These are phyloP conservation scores for Pisolithus marmoratus DNA, from an alignment of 768 basidiomycete species.

Conservation along the genomic window DNA sequence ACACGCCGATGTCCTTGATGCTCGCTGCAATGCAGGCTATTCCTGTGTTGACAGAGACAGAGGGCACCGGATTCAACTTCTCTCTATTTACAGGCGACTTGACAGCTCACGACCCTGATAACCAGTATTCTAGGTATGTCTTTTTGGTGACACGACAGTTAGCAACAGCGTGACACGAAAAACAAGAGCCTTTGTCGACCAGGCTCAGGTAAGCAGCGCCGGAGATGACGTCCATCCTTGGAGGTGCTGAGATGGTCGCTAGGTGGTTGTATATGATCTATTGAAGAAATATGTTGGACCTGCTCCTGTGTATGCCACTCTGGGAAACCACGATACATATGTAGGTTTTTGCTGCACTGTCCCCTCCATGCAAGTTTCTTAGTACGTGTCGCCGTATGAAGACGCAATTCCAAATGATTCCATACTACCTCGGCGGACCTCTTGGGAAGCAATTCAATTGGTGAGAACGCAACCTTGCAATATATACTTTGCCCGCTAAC, in stretches of 20 bases:
- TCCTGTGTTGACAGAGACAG: slow-evolving; percentile 56
- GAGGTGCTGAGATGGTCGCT: neutral
- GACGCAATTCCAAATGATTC: slow-evolving; percentile 31
- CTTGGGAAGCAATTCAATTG: slow-evolving; percentile 37
- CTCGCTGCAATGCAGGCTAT: slow-evolving; percentile 59
- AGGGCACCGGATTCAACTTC: slow-evolving; percentile 55
- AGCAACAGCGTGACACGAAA: neutral
- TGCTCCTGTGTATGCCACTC: slow-evolving; percentile 61
- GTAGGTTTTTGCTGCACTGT: slow-evolving; percentile 22
- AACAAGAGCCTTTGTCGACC: slow-evolving; percentile 49
- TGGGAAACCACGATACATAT: slow-evolving; percentile 75
- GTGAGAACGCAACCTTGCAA: slow-evolving; percentile 11
- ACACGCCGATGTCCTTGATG: slow-evolving; percentile 53
- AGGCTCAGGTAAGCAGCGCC: slow-evolving; percentile 48
- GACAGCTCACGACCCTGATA: slow-evolving; percentile 65
- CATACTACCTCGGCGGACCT: slow-evolving; percentile 32
- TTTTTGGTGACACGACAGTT: neutral
- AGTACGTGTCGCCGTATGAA: neutral
- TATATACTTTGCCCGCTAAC: neutral
- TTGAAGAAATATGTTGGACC: slow-evolving; percentile 52
- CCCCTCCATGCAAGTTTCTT: neutral
- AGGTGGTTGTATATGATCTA: slow-evolving; percentile 58
- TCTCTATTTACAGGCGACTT: slow-evolving; percentile 70
- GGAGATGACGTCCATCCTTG: neutral
- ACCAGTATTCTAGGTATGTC: slow-evolving; percentile 52